A percentile compares a stretch with the other conserved stretches of the same genome.
These are phyloP conservation scores for Trametes villosa DNA, from an alignment of 768 basidiomycete species.

Conservation along the genomic window DNA sequence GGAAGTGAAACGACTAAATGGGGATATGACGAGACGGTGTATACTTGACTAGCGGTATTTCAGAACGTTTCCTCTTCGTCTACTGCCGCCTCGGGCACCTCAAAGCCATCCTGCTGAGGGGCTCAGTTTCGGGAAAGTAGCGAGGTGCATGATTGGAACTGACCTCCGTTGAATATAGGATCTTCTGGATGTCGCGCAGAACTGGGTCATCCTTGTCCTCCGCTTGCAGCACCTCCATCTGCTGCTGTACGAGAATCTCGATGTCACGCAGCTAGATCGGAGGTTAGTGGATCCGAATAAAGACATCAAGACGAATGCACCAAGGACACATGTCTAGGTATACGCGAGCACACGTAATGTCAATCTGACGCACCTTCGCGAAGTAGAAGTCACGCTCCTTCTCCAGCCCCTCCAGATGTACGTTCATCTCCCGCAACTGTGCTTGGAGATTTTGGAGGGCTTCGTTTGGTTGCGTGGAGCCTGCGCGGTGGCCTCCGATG, in stretches of 20 bases:
- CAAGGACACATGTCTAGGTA: neutral
- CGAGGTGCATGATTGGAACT: slow-evolving; percentile 28
- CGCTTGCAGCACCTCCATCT: slow-evolving; percentile 63
- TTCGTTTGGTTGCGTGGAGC: slow-evolving; percentile 69
- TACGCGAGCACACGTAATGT: neutral
- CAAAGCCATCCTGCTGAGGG: slow-evolving; percentile 80
- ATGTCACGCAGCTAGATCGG: slow-evolving; percentile 87
- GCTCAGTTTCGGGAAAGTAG: slow-evolving; percentile 11
- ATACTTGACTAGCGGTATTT: slow-evolving; percentile 15
- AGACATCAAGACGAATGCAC: neutral
- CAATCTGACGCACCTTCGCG: slow-evolving; percentile 70
- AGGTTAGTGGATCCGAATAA: slow-evolving; percentile 9
- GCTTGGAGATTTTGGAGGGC: slow-evolving; percentile 67
- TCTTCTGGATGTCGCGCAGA: slow-evolving; percentile 84
- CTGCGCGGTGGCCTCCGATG: slow-evolving; percentile 67
- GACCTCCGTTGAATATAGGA: slow-evolving; percentile 95
- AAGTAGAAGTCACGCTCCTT: slow-evolving; percentile 99
- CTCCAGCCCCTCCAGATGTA: slow-evolving; percentile 87
- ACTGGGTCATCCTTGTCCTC: slow-evolving; percentile 61
- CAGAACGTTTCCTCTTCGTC: slow-evolving; percentile 87
- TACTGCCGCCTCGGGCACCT: slow-evolving; percentile 73
- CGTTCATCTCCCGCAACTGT: slow-evolving; percentile 82
- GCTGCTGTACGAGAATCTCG: slow-evolving; percentile 89
- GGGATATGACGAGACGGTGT: slow-evolving; percentile 13
- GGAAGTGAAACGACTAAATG: slow-evolving; percentile 18